Conservation (phyloP, 2,329 filamentous ascomycete genomes). For the Cryphonectria naterciae region DNA sequence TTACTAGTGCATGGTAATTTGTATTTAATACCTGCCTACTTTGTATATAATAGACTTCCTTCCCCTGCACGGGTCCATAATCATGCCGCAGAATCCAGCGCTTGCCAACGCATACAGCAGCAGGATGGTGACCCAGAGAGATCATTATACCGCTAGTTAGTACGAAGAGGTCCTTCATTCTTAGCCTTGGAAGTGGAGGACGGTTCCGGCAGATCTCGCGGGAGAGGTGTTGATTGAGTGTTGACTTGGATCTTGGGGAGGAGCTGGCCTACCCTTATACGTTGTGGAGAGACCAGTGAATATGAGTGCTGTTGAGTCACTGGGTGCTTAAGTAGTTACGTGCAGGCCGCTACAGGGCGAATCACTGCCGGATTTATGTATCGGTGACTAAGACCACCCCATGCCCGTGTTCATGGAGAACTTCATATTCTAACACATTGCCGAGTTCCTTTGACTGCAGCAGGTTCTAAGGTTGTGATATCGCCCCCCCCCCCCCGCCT, state of each 20-base stretch:
- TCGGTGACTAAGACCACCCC: neutral
- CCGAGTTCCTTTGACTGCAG: neutral
- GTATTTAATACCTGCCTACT: too few species aligned
- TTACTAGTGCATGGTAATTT: neutral
- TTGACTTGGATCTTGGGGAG: neutral
- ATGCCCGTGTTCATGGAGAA: neutral
- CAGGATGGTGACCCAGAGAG: neutral
- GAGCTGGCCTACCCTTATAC: neutral
- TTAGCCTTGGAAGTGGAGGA: neutral
- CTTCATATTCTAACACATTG: neutral
- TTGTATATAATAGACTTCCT: neutral
- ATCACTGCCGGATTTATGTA: neutral
- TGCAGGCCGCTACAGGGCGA: neutral
- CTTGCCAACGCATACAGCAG: constrained; percentile 5
- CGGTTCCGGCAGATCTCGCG: neutral
- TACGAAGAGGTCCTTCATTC: neutral
- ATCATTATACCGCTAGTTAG: neutral
- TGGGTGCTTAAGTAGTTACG: neutral
- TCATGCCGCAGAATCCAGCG: neutral
- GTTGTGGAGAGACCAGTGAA: neutral
- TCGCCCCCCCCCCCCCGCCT: too few species aligned
- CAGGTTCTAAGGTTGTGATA: too few species aligned
- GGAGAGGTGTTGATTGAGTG: neutral
- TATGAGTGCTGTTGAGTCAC: neutral
- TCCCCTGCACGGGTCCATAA: neutral